Percentiles rank a stretch among this genome's conserved stretches.
These are phyloP conservation scores for Henningerozyma blattae DNA, from an alignment of 805 yeast genomes.

Conservation along the genomic window DNA sequence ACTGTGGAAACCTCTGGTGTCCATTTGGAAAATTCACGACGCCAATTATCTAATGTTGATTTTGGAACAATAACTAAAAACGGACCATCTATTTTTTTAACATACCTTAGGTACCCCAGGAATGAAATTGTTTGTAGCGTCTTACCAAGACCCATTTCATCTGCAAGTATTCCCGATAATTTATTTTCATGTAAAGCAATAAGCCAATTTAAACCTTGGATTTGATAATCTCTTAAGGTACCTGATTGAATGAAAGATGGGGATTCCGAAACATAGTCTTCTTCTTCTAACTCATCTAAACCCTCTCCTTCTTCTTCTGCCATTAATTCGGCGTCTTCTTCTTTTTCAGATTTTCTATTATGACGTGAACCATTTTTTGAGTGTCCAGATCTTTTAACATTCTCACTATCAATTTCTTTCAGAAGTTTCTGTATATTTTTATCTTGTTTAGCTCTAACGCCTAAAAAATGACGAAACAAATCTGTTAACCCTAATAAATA, in stretches of 20 bases:
- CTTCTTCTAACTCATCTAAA: constrained; percentile 31
- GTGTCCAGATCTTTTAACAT: constrained; percentile 28
- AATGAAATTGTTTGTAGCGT: constrained; percentile 91
- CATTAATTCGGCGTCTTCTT: constrained; percentile 87
- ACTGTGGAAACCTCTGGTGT: constrained; percentile 85
- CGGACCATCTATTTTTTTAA: constrained; percentile 76
- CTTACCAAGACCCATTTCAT: constrained; percentile 97
- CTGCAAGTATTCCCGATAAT: constrained; percentile 88
- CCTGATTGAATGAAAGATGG: constrained; percentile 70
- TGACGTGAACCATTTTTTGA: constrained; percentile 29
- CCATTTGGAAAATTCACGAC: constrained; percentile 89
- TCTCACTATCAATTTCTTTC: constrained; percentile 38
- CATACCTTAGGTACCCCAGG: constrained; percentile 74
- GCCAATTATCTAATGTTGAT: constrained; percentile 93
- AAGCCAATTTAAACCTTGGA: constrained; percentile 93
- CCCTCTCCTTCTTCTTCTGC: constrained; percentile 62
- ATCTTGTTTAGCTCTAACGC: constrained; percentile 70
- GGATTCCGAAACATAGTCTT: constrained; percentile 72
- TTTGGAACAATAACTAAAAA: constrained; percentile 88
- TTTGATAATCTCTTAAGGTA: constrained; percentile 74
- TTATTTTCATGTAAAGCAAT: constrained; percentile 78
- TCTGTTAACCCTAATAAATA: constrained; percentile 76
- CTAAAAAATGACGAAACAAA: constrained; percentile 78
- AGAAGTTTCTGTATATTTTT: constrained; percentile 52
- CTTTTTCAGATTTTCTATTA: constrained; percentile 83